Conservation (phyloP, 192 early-diverging fungal species). For the Coemansia reversa region DNA sequence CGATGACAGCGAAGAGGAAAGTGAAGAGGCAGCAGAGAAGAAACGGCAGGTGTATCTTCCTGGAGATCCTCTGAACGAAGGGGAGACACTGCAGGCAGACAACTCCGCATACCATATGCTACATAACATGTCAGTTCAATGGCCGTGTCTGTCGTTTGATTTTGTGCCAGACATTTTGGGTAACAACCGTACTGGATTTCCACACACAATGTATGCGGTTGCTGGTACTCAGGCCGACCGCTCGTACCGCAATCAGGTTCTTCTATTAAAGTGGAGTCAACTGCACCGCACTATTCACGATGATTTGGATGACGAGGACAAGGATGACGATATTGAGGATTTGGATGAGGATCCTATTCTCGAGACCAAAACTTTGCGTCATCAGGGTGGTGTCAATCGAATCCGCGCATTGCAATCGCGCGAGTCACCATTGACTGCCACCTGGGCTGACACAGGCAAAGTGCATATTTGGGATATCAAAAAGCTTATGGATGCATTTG, state of each 20-base stretch:
- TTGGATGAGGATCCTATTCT: slow-evolving; percentile 95
- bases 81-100: slow-evolving; percentile 92
- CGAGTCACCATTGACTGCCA: slow-evolving; percentile 78
- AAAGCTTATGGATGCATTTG: slow-evolving; percentile 70
- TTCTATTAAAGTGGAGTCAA: slow-evolving; percentile 95
- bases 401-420: slow-evolving; percentile 61
- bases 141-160: slow-evolving; percentile 98
- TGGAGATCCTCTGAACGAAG: slow-evolving; percentile 80
- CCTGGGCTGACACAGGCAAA: slow-evolving; percentile 95
- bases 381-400: slow-evolving; percentile 91
- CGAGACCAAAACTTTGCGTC: slow-evolving; percentile 78
- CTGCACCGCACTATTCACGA: slow-evolving; percentile 91
- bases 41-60: slow-evolving; percentile 81
- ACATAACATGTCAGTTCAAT: slow-evolving; percentile 86
- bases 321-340: slow-evolving; percentile 74
- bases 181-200: slow-evolving; percentile 75
- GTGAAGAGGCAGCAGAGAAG: slow-evolving; percentile 61
- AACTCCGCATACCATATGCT: slow-evolving; percentile 96
- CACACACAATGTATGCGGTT: slow-evolving; percentile 88
- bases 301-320: slow-evolving; percentile 73
- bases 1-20: slow-evolving; percentile 58
- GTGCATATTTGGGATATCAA: slow-evolving; percentile 91
- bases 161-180: slow-evolving; percentile 87
- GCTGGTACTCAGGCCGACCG: slow-evolving; percentile 90
- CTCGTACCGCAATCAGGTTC: slow-evolving; percentile 82